A percentile compares a stretch with the other conserved stretches of the same genome.
These are phyloP conservation scores for Penicillium bovifimosum DNA, from an alignment of 495 filamentous ascomycete species.

Conservation along the genomic window DNA sequence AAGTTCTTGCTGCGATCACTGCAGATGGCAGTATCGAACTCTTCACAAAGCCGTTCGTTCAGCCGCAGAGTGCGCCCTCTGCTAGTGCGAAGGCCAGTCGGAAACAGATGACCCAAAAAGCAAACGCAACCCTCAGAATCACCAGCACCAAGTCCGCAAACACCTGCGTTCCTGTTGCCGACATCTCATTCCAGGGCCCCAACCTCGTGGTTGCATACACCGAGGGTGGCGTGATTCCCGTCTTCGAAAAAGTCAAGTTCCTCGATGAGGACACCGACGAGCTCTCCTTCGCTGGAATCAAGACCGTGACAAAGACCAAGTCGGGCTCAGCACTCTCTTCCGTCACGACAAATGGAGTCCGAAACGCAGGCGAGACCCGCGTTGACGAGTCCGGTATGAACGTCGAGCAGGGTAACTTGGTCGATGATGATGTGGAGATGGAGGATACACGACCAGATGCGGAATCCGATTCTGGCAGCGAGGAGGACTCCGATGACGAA, in stretches of 20 bases:
- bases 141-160: conserved; percentile 42
- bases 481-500: conserved; percentile 41
- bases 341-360: conserved; percentile 53
- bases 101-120: conserved; percentile 47
- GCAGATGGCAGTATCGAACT: conserved; percentile 52
- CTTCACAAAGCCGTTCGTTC: conserved; percentile 50
- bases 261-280: conserved; percentile 44
- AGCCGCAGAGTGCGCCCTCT: conserved; percentile 23
- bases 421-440: conserved; percentile 47
- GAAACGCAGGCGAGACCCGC: conserved; percentile 50
- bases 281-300: conserved; percentile 41
- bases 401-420: conserved; percentile 46
- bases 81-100: conserved; percentile 41
- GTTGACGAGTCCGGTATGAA: conserved; percentile 73
- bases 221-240: conserved; percentile 51
- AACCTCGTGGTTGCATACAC: conserved; percentile 48
- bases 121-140: conserved; percentile 46
- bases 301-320: conserved; percentile 44
- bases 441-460: conserved; percentile 40
- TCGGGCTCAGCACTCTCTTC: conserved; percentile 37
- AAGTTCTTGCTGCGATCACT: conserved; percentile 47
- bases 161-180: conserved; percentile 40
- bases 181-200: conserved; percentile 43
- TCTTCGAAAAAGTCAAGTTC: conserved; percentile 51
- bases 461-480: conserved; percentile 32